Evolutionary conservation across 495 filamentous ascomycete genomes (phyloP), one percentile per base, ranked within the genome.

Genomic region (Penicillium paxilli): DNA sequence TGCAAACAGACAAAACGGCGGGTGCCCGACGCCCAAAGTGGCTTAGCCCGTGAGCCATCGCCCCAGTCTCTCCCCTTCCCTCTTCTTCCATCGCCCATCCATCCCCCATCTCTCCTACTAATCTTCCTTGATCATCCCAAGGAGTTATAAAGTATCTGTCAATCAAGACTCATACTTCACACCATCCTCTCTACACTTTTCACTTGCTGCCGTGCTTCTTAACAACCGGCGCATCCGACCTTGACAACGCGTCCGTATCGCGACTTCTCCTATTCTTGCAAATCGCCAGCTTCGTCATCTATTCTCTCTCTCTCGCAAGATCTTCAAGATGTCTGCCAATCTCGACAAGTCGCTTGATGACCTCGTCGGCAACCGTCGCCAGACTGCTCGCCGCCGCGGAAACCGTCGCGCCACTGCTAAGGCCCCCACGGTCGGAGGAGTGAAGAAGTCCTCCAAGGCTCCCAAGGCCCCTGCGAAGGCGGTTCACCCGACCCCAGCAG

Each of bases 261-360:
- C 42, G 47, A 58, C 47, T 53, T 49, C 42, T 37, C 44, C 52
- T 45, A 28, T 50, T 32, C 33, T 37, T 55, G 24, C 57, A 55
- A 59, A 50, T 44, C 32, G 55, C 57, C 61, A 59, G 51, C 64
- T 53, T 58, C 33, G 35, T 52, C 54, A 16, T 42, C 30, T 38
- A 21, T 55, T n/a, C n/a, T n/a, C 41, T 40, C 30, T 47, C 47
- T 52, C 38, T 22, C 54, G 41, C 44, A 42, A 42, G 30, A 46
- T 32, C 14, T 30, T 38, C 59, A 62, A 8, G 33, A 96, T 96
- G 92, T 90, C 91, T 77, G 85, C 83, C 71, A 98, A 97, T 76
- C 86, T 98, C 60, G 91, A 97, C 70, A 84, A 92, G 78, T 90
- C 91, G 77, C 86, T 98, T 51, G 94, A 98, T 70, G 90, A 96